Conservation (phyloP, 768 basidiomycete species). For the Macrolepiota fuliginosa region DNA sequence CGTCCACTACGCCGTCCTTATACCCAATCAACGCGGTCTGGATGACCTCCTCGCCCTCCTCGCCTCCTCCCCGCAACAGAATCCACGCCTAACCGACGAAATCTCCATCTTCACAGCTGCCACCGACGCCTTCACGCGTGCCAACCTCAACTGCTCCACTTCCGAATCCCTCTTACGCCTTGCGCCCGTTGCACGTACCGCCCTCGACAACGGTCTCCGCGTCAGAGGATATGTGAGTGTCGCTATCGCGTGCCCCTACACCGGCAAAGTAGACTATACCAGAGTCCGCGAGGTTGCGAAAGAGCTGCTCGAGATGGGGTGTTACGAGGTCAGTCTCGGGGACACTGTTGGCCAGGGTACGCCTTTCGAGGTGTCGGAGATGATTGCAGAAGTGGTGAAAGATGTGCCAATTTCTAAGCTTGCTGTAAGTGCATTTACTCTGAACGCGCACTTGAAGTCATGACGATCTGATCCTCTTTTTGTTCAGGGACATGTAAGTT, state of each 20-base stretch:
- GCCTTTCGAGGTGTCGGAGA: conserved; percentile 59
- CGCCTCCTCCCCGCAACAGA: conserved; percentile 37
- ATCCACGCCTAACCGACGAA: conserved; percentile 67
- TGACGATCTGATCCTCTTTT: conserved; percentile 4
- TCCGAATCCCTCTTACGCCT: conserved; percentile 68
- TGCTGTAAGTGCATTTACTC: conserved; percentile 48
- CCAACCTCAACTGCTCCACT: conserved; percentile 80
- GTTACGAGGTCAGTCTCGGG: conserved; percentile 89
- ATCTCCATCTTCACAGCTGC: conserved; percentile 89
- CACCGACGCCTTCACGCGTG: conserved; percentile 80
- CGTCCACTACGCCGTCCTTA: conserved; percentile 74
- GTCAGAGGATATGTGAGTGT: conserved; percentile 88
- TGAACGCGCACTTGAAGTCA: not conserved
- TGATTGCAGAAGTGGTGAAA: conserved; percentile 71
- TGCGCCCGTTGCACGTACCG: conserved; percentile 57
- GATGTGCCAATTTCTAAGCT: conserved; percentile 60
- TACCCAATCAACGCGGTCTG: conserved; percentile 79
- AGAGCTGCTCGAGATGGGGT: conserved; percentile 83
- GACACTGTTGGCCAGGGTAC: conserved; percentile 91
- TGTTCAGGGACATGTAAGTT: conserved; percentile 53
- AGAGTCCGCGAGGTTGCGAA: conserved; percentile 68
- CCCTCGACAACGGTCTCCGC: conserved; percentile 57
- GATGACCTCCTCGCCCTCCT: conserved; percentile 65
- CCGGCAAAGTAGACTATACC: conserved; percentile 68
- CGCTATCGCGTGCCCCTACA: conserved; percentile 81